A percentile compares a stretch with the other conserved stretches of the same genome.
These are phyloP conservation scores for Psilocybe cubensis DNA, from an alignment of 768 basidiomycete species.

Conservation along the genomic window DNA sequence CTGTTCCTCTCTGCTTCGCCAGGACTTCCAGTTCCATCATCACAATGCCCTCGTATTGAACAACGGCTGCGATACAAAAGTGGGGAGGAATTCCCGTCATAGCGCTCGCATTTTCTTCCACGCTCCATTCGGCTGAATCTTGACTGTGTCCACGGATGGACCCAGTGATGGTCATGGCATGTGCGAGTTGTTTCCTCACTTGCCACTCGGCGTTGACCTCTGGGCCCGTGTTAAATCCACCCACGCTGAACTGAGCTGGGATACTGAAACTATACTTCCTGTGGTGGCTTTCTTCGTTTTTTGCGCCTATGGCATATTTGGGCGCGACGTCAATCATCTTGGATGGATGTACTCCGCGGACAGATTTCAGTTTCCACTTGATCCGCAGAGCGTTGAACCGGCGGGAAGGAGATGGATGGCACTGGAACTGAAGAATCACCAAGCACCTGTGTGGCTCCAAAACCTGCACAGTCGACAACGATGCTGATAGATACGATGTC, in stretches of 20 bases:
- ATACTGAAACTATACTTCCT: slow-evolving; percentile 6
- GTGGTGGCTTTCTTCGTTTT: slow-evolving; percentile 15
- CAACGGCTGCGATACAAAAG: slow-evolving; percentile 15
- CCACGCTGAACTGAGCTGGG: slow-evolving; percentile 12
- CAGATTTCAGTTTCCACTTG: slow-evolving; percentile 13
- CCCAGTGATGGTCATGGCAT: slow-evolving; percentile 18
- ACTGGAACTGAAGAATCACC: slow-evolving; percentile 18
- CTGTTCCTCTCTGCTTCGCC: slow-evolving; percentile 13
- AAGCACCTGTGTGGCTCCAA: slow-evolving; percentile 17
- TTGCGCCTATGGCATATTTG: slow-evolving; percentile 18
- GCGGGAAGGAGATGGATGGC: slow-evolving; percentile 14
- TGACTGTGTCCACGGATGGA: slow-evolving; percentile 14
- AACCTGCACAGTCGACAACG: slow-evolving; percentile 13
- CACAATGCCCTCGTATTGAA: slow-evolving; percentile 15
- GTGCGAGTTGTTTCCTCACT: slow-evolving; percentile 7
- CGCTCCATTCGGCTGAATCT: slow-evolving; percentile 19
- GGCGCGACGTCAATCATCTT: slow-evolving; percentile 15
- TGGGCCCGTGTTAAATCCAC: slow-evolving; percentile 11
- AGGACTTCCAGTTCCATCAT: slow-evolving; percentile 17
- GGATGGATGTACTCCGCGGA: background rate
- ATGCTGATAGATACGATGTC: slow-evolving; percentile 18
- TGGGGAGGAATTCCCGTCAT: slow-evolving; percentile 20
- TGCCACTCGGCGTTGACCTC: slow-evolving; percentile 13
- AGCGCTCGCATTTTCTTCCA: slow-evolving; percentile 18
- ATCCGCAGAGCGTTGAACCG: slow-evolving; percentile 16